These are phyloP conservation scores for Chlamydomonas applanata DNA, from an alignment of 139 green algal species.

Conservation along the genomic window DNA sequence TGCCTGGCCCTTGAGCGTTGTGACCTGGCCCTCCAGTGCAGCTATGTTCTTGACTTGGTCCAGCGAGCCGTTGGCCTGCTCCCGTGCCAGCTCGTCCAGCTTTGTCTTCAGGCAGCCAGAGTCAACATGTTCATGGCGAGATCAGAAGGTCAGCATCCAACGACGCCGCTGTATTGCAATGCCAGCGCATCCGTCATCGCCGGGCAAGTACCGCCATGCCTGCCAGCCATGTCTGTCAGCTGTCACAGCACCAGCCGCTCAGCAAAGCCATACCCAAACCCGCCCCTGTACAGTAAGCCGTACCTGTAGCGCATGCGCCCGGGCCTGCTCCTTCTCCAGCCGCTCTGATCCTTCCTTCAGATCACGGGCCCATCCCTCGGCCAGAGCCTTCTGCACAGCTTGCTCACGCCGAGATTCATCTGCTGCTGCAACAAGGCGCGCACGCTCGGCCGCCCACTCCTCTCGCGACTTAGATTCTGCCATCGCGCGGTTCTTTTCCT, in stretches of 20 bases:
- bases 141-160: no score
- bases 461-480: slow-evolving; percentile 15
- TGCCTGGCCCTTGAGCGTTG: not conserved
- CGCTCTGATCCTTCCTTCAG: slow-evolving; percentile 15
- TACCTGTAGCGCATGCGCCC: not conserved
- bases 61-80: not conserved
- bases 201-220: no score
- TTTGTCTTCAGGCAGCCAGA: not conserved
- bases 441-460: slow-evolving; percentile 24
- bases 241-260: no score
- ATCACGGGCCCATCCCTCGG: slow-evolving; percentile 37
- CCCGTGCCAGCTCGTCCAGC: not conserved
- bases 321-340: not conserved
- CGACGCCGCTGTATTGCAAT: no score
- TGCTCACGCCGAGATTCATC: slow-evolving; percentile 30
- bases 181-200: no score
- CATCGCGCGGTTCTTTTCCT: slow-evolving; percentile 19
- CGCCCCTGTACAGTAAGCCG: no score
- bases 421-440: slow-evolving; percentile 7
- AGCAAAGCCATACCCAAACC: not conserved
- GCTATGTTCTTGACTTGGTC: not conserved
- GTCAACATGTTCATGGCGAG: no score
- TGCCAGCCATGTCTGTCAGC: not conserved
- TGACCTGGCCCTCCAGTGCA: no score
- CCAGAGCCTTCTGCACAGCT: slow-evolving; percentile 32